These are phyloP conservation scores for Lophium mytilinum DNA, from an alignment of 495 filamentous ascomycete genomes.

Conservation along the genomic window DNA sequence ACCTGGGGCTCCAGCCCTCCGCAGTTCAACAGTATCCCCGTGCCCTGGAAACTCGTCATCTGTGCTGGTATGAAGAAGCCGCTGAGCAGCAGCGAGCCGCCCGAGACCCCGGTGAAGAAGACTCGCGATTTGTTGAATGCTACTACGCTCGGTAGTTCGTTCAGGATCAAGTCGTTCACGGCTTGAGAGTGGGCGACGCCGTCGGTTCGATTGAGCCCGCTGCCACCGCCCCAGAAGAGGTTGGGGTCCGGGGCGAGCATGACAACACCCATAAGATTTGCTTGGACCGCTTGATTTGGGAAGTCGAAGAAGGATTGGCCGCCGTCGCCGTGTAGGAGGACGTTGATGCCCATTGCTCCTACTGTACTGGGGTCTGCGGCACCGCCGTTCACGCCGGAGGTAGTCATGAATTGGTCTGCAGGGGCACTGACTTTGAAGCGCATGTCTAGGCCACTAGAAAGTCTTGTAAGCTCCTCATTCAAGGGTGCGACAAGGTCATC, in stretches of 20 bases:
- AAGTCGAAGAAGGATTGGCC: conserved; percentile 52
- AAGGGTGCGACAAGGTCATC: too few relatives aligned
- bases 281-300: conserved; percentile 44
- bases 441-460: conserved; percentile 36
- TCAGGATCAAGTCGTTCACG: conserved; percentile 37
- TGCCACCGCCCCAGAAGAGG: conserved; percentile 45
- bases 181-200: conserved; percentile 43
- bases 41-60: conserved; percentile 36
- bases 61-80: conserved; percentile 45
- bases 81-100: conserved; percentile 38
- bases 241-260: conserved; percentile 42
- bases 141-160: conserved; percentile 37
- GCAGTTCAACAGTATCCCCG: conserved; percentile 42
- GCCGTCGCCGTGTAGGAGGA: conserved; percentile 47
- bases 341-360: conserved; percentile 38
- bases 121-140: conserved; percentile 39
- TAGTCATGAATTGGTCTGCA: conserved; percentile 38
- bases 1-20: conserved; percentile 42
- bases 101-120: conserved; percentile 43
- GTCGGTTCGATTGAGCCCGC: conserved; percentile 41
- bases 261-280: conserved; percentile 40
- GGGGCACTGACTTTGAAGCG: conserved; percentile 43
- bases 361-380: conserved; percentile 23
- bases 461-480: background rate
- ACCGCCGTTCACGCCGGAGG: conserved; percentile 36